Conservation (phyloP, 441 rosid species). For the Jatropha podagrica region DNA sequence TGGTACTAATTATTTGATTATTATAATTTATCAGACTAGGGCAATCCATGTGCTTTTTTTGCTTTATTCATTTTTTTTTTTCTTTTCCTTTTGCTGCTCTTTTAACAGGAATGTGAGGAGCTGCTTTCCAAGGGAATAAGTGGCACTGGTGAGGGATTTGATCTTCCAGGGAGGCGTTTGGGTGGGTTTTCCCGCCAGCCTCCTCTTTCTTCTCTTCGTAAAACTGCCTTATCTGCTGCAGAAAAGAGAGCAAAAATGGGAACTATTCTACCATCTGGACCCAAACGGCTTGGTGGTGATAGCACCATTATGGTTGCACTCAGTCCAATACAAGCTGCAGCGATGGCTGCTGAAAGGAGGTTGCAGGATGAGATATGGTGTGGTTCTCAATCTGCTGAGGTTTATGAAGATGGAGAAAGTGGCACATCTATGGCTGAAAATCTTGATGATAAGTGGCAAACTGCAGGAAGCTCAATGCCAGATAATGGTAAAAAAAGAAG, state of each 20-base stretch:
- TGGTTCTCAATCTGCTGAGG: conserved; percentile 59
- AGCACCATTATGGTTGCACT: conserved; percentile 70
- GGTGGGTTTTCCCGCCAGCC: conserved; percentile 77
- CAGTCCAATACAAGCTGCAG: conserved; percentile 89
- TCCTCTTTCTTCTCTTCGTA: conserved; percentile 57
- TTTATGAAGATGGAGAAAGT: conserved; percentile 43
- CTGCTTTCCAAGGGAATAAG: conserved; percentile 64
- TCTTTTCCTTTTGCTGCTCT: conserved; percentile 9
- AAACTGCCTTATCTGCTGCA: conserved; percentile 65
- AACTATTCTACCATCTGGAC: conserved; percentile 66
- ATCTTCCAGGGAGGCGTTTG: conserved; percentile 71
- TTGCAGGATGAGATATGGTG: conserved; percentile 85
- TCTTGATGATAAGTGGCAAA: conserved; percentile 19
- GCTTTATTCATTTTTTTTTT: neutral
- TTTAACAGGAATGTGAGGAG: conserved; percentile 76
- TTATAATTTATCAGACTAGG: neutral
- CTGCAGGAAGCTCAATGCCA: conserved; percentile 21
- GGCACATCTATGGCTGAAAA: conserved; percentile 31
- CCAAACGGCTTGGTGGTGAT: conserved; percentile 82
- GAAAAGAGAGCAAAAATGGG: conserved; percentile 64
- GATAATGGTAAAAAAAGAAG: conserved; percentile 45
- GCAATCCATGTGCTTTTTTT: neutral
- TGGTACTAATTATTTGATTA: neutral
- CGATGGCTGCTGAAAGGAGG: conserved; percentile 96
- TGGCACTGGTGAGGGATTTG: conserved; percentile 76